phyloP scores from a whole-genome alignment of 108 stramenopile species.

The Cyclotella sp. region DNA sequence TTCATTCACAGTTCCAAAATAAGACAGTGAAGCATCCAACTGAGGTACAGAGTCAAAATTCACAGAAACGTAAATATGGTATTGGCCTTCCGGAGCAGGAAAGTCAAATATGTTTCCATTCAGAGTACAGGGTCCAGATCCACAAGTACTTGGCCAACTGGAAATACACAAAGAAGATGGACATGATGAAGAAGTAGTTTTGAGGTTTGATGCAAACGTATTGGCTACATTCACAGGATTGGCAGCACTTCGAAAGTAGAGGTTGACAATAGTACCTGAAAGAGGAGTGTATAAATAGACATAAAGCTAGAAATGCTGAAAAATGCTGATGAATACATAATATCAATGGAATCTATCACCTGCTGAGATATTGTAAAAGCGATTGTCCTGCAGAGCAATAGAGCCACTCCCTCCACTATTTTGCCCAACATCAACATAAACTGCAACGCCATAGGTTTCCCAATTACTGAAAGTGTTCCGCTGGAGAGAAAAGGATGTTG shows the following conservation, averaged over 20 bases:
- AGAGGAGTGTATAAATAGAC: too few species aligned
- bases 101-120: neutral
- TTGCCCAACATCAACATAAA: neutral
- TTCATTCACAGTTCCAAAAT: neutral
- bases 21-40: neutral
- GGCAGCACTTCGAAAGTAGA: neutral
- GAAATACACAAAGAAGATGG: neutral
- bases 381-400: neutral
- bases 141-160: constrained; percentile 10
- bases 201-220: neutral
- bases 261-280: neutral
- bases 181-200: neutral
- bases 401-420: neutral
- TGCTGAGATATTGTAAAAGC: neutral
- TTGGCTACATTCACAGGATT: constrained; percentile 3
- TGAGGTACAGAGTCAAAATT: neutral
- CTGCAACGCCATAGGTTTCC: neutral
- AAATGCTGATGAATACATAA: too few species aligned
- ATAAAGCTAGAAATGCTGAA: too few species aligned
- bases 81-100: neutral
- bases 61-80: neutral
- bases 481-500: neutral
- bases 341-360: too few species aligned
- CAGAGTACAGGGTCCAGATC: neutral
- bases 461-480: neutral